phyloP scores from a whole-genome alignment of 2,329 filamentous ascomycete genomes.

The Blastomyces parvus region DNA sequence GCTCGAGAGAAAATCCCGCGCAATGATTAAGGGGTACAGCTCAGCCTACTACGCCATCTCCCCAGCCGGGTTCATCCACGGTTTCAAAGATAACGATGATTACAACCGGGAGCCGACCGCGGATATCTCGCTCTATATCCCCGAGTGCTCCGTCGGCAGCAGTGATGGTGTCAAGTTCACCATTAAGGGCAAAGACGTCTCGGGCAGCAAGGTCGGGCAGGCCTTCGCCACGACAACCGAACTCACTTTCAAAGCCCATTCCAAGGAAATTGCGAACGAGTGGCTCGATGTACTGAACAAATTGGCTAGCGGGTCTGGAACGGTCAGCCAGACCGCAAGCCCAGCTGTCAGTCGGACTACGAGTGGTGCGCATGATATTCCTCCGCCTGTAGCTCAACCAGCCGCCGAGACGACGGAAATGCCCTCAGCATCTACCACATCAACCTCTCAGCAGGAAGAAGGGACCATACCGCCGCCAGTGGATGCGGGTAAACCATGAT shows the following conservation, averaged over 20 bases:
- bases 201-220: constrained; percentile 64
- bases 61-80: constrained; percentile 78
- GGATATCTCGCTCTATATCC: constrained; percentile 82
- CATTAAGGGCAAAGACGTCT: constrained; percentile 88
- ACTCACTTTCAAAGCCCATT: constrained; percentile 79
- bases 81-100: constrained; percentile 88
- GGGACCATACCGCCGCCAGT: neutral
- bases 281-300: constrained; percentile 44
- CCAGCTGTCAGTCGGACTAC: constrained; percentile 6
- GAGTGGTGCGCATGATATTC: neutral
- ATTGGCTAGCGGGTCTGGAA: neutral
- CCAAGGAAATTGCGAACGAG: constrained; percentile 65
- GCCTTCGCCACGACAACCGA: constrained; percentile 74
- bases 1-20: constrained; percentile 81
- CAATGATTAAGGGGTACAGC: constrained; percentile 69
- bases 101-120: constrained; percentile 52
- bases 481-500: neutral
- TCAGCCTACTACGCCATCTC: constrained; percentile 85
- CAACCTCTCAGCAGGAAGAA: constrained; percentile 4
- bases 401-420: neutral
- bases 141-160: constrained; percentile 71
- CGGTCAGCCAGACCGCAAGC: neutral
- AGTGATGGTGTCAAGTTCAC: constrained; percentile 75
- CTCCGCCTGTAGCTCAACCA: constrained; percentile 4
- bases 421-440: neutral